These are phyloP conservation scores for Durusdinium trenchii DNA, from an alignment of 73 alveolate genomes.

Conservation along the genomic window DNA sequence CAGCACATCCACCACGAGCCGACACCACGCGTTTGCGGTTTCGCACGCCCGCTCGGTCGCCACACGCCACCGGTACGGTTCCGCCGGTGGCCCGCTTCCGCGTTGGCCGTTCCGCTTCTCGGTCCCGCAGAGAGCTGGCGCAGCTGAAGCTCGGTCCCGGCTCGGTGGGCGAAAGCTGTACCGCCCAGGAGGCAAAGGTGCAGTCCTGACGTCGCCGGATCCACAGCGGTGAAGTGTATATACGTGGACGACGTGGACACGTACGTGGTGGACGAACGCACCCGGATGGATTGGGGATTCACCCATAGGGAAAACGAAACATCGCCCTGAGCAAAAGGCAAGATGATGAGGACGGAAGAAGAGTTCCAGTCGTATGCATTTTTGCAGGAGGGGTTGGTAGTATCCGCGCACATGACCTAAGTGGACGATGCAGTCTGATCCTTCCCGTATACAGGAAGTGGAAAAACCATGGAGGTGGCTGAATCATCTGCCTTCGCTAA, in stretches of 20 bases:
- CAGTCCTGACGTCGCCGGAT: neutral
- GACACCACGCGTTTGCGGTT: neutral
- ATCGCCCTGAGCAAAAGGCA: neutral
- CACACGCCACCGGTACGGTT: neutral
- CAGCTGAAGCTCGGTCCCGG: neutral
- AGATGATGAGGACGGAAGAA: neutral
- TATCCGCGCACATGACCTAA: too few relatives aligned
- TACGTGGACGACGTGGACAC: neutral
- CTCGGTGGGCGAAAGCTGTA: neutral
- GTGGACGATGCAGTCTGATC: too few relatives aligned
- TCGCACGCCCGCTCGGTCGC: neutral
- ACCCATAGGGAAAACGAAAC: neutral
- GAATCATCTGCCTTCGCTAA: too few relatives aligned
- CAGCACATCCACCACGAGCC: neutral
- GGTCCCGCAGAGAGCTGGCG: neutral
- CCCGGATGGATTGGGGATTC: too few relatives aligned
- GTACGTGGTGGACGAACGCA: too few relatives aligned
- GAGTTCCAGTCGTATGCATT: neutral
- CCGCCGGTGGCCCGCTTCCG: neutral
- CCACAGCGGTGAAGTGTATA: neutral
- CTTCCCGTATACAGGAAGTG: too few relatives aligned
- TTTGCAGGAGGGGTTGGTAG: neutral
- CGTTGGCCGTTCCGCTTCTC: neutral
- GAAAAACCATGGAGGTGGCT: too few relatives aligned
- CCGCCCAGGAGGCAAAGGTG: slow-evolving; percentile 21